phyloP scores from a whole-genome alignment of 2,329 filamentous ascomycete species.

The Rutstroemia sydowiana region DNA sequence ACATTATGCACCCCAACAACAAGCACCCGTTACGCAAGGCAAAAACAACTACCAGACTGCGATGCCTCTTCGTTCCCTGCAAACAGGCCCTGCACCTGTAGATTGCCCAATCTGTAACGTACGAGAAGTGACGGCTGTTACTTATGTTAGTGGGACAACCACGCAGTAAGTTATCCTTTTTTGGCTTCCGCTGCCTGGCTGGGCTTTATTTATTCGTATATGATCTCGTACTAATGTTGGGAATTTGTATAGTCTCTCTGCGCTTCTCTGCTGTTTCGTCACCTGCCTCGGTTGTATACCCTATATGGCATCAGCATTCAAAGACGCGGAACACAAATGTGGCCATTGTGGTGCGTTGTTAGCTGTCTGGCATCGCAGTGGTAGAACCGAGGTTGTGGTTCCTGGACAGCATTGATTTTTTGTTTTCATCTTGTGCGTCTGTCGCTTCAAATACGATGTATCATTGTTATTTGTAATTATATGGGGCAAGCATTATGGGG shows the following conservation, averaged over 20 bases:
- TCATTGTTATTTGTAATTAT: no score
- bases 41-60: constrained; percentile 12
- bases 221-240: neutral
- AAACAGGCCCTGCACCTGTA: constrained; percentile 13
- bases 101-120: constrained; percentile 22
- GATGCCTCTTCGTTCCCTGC: constrained; percentile 12
- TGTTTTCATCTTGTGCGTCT: no score
- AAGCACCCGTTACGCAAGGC: constrained; percentile 3
- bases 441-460: no score
- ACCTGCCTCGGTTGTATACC: constrained; percentile 35
- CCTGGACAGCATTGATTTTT: neutral
- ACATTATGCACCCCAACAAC: neutral
- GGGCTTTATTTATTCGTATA: neutral
- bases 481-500: no score
- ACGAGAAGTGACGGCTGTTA: constrained; percentile 16
- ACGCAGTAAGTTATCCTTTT: constrained; percentile 16
- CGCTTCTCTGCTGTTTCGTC: constrained; percentile 17
- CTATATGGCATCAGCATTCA: constrained; percentile 35
- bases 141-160: constrained; percentile 16
- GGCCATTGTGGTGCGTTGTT: constrained; percentile 35
- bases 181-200: neutral
- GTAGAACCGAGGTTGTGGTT: constrained; percentile 32
- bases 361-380: constrained; percentile 37
- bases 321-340: constrained; percentile 39
- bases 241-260: constrained; percentile 14